A percentile compares a stretch with the other conserved stretches of the same genome.
phyloP scores from a whole-genome alignment of 805 yeast genomes.

The Saccharomycopsis vini region DNA sequence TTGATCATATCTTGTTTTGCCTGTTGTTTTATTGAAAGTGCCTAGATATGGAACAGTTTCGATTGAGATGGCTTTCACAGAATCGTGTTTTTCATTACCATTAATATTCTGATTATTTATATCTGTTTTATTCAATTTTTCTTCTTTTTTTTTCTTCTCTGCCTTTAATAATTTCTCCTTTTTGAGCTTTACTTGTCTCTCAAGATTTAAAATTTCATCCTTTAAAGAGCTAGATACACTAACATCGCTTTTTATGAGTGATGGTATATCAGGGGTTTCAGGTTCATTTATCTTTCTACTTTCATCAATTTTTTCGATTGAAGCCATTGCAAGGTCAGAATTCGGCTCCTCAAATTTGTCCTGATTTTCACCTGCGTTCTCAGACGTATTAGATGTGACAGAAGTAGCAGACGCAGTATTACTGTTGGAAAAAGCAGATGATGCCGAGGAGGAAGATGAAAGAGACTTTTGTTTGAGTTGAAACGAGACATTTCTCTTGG shows the following conservation, averaged over 20 bases:
- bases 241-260: too few species aligned
- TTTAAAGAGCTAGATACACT: too few species aligned
- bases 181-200: not conserved
- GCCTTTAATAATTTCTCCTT: not conserved
- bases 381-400: too few species aligned
- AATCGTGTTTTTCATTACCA: not conserved
- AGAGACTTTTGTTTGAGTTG: not conserved
- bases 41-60: slow-evolving; percentile 10
- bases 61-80: slow-evolving; percentile 1
- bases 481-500: slow-evolving; percentile 15
- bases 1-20: slow-evolving; percentile 5
- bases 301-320: too few species aligned
- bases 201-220: not conserved
- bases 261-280: too few species aligned
- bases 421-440: too few species aligned
- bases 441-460: not conserved
- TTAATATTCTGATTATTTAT: not conserved
- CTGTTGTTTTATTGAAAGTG: not conserved
- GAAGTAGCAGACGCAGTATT: too few species aligned
- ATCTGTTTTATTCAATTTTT: not conserved
- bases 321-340: too few species aligned
- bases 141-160: not conserved
- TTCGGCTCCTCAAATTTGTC: too few species aligned
- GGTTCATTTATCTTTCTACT: too few species aligned
- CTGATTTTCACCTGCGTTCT: too few species aligned